Conservation (phyloP, 164 flowering plant genomes). For the Euptelea pleiosperma region DNA sequence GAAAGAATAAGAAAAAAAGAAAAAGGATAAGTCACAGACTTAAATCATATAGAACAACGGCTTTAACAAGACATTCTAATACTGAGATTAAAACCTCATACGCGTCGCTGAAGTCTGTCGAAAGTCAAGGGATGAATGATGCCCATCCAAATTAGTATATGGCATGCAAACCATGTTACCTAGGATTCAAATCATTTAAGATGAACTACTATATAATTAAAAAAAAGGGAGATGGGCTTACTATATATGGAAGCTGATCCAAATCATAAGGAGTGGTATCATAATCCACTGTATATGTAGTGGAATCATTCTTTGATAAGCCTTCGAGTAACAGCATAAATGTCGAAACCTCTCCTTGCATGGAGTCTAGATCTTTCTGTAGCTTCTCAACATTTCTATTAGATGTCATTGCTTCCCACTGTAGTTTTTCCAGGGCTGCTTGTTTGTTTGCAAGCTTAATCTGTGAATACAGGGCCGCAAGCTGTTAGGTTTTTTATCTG, state of each 20-base stretch:
- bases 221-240: conserved; percentile 35
- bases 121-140: neutral
- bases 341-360: conserved; percentile 52
- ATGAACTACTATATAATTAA: conserved; percentile 10
- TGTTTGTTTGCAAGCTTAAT: conserved; percentile 89
- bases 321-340: conserved; percentile 49
- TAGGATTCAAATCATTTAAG: neutral
- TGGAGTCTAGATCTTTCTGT: conserved; percentile 50
- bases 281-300: conserved; percentile 32
- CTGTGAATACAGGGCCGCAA: conserved; percentile 34
- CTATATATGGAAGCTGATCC: conserved; percentile 39
- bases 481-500: neutral
- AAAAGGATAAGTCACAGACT: no score
- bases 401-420: conserved; percentile 82
- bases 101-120: no score
- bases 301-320: conserved; percentile 33
- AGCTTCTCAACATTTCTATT: conserved; percentile 58
- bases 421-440: conserved; percentile 79
- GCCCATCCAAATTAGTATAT: no score
- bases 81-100: no score
- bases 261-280: conserved; percentile 33
- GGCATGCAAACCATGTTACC: neutral
- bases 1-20: no score
- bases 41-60: no score
- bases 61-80: no score